A percentile compares a stretch with the other conserved stretches of the same genome.
Evolutionary conservation across 176 grass and related monocot species (phyloP).

Genomic region (Raddia guianensis): DNA sequence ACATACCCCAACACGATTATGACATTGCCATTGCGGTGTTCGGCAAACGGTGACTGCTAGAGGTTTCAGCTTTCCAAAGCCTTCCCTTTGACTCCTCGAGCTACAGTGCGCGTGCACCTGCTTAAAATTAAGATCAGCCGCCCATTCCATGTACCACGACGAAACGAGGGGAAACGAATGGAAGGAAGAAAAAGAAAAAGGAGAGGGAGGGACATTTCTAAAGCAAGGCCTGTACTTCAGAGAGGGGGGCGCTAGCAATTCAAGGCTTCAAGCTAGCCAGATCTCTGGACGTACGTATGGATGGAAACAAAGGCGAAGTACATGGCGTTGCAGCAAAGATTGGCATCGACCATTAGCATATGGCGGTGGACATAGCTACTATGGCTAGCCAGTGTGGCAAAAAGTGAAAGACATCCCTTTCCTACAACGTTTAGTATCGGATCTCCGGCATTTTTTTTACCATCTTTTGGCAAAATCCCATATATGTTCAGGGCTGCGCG

Average conservation of each 20-base stretch:
- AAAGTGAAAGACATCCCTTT: constrained; percentile 41
- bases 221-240: constrained; percentile 41
- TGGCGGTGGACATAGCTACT: too few relatives aligned
- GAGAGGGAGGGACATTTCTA: not conserved
- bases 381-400: not conserved
- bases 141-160: not conserved
- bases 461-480: constrained; percentile 31
- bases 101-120: too few relatives aligned
- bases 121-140: not conserved
- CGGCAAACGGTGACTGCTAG: too few relatives aligned
- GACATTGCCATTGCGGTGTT: too few relatives aligned
- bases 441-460: constrained; percentile 36
- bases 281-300: not conserved
- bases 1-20: too few relatives aligned
- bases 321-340: constrained; percentile 40
- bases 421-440: constrained; percentile 51
- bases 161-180: not conserved
- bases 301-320: constrained; percentile 35
- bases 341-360: constrained; percentile 35
- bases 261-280: not conserved
- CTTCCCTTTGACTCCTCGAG: too few relatives aligned
- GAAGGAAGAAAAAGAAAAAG: too few relatives aligned
- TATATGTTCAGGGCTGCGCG: not conserved
- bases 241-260: not conserved
- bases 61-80: too few relatives aligned